Conservation (phyloP, 2,329 filamentous ascomycete species). For the Zymoseptoria passerinii region DNA sequence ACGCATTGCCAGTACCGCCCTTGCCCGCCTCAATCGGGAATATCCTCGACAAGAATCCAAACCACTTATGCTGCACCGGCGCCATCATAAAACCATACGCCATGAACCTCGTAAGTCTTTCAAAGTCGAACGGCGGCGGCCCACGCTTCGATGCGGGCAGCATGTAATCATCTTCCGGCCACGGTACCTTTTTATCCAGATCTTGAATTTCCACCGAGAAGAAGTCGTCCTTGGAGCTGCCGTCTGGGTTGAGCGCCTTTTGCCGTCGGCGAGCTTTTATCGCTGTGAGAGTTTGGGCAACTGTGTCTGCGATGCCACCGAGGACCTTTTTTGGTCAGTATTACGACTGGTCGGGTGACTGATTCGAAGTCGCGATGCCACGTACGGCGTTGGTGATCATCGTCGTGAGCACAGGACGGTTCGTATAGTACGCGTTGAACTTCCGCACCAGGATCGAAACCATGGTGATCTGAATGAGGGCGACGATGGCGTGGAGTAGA, state of each 20-base stretch:
- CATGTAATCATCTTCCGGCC: slow-evolving; percentile 57
- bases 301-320: slow-evolving; percentile 90
- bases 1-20: slow-evolving; percentile 55
- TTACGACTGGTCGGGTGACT: not conserved
- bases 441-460: slow-evolving; percentile 72
- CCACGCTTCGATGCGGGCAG: slow-evolving; percentile 48
- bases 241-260: slow-evolving; percentile 11
- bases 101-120: slow-evolving; percentile 91
- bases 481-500: slow-evolving; percentile 73
- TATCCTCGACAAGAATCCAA: slow-evolving; percentile 67
- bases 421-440: slow-evolving; percentile 91
- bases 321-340: slow-evolving; percentile 50
- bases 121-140: slow-evolving; percentile 88
- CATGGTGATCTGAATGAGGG: slow-evolving; percentile 81
- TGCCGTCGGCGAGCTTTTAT: slow-evolving; percentile 53
- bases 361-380: slow-evolving; percentile 13
- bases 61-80: slow-evolving; percentile 92
- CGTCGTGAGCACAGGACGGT: slow-evolving; percentile 92
- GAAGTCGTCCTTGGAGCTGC: slow-evolving; percentile 56
- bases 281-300: slow-evolving; percentile 85
- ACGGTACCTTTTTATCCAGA: slow-evolving; percentile 70
- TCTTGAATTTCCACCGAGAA: slow-evolving; percentile 84
- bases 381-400: slow-evolving; percentile 95
- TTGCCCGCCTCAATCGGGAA: slow-evolving; percentile 64
- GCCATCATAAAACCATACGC: slow-evolving; percentile 95